phyloP scores from a whole-genome alignment of 352 stramenopile genomes.

The Globisporangium emineosum region DNA sequence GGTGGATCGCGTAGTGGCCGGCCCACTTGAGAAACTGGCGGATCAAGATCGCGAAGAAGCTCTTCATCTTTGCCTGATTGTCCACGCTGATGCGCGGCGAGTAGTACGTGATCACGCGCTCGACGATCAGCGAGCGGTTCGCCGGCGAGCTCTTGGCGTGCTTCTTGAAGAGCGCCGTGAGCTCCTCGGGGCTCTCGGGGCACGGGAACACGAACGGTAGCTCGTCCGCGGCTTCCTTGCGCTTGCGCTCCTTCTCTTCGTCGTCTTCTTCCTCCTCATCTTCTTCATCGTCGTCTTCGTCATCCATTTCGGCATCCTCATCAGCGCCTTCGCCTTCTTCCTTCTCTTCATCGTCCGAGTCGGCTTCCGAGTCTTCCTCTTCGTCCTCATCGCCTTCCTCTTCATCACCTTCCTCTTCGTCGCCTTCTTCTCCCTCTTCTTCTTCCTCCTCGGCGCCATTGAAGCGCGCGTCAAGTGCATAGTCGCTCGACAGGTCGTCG shows the following conservation, averaged over 20 bases:
- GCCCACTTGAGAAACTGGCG: constrained; percentile 91
- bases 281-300: constrained; percentile 73
- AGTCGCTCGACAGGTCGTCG: constrained; percentile 89
- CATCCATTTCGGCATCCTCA: constrained; percentile 38
- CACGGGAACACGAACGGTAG: constrained; percentile 96
- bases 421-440: constrained; percentile 27
- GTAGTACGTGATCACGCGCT: constrained; percentile 92
- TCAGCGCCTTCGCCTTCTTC: constrained; percentile 45
- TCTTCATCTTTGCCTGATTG: constrained; percentile 96
- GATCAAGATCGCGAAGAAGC: constrained; percentile 94
- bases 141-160: constrained; percentile 79
- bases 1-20: constrained; percentile 66
- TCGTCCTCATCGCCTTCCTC: constrained; percentile 59
- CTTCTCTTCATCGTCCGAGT: constrained; percentile 26
- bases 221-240: constrained; percentile 49
- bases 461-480: constrained; percentile 66
- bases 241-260: constrained; percentile 48
- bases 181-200: constrained; percentile 88
- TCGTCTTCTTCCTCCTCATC: constrained; percentile 64
- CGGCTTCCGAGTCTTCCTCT: constrained; percentile 40
- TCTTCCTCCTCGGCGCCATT: constrained; percentile 46
- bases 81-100: constrained; percentile 91
- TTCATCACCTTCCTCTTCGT: constrained; percentile 39
- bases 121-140: constrained; percentile 84
- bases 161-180: constrained; percentile 86